phyloP scores from a whole-genome alignment of 768 basidiomycete genomes.

The Lyophyllum decastes region DNA sequence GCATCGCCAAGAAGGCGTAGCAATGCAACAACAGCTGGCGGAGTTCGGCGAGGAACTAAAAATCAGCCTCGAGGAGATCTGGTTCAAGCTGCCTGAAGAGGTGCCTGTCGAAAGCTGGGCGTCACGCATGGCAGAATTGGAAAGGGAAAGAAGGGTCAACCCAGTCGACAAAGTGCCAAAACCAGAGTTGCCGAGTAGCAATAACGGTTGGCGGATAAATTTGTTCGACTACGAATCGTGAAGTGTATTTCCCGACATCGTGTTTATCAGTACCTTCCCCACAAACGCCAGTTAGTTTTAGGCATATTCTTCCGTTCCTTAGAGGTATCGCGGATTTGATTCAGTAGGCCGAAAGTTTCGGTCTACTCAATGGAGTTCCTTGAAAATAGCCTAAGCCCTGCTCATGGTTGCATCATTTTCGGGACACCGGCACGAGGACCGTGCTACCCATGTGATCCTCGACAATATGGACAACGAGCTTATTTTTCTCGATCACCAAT shows the following conservation, averaged over 20 bases:
- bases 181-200: constrained; percentile 39
- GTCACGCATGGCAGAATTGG: constrained; percentile 53
- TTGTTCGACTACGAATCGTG: constrained; percentile 32
- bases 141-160: constrained; percentile 46
- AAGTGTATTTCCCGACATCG: background rate
- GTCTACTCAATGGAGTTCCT: too few relatives aligned
- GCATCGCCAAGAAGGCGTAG: constrained; percentile 66
- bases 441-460: too few relatives aligned
- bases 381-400: too few relatives aligned
- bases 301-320: too few relatives aligned
- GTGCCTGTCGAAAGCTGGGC: constrained; percentile 47
- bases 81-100: constrained; percentile 48
- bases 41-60: constrained; percentile 59
- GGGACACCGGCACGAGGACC: too few relatives aligned
- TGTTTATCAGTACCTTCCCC: too few relatives aligned
- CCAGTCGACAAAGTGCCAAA: constrained; percentile 55
- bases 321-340: too few relatives aligned
- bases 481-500: too few relatives aligned
- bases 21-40: constrained; percentile 60
- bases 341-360: too few relatives aligned
- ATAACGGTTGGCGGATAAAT: constrained; percentile 44
- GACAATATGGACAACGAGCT: too few relatives aligned
- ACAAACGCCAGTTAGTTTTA: too few relatives aligned
- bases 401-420: too few relatives aligned
- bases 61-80: constrained; percentile 63